Evolutionary conservation across 2,329 filamentous ascomycete genomes (phyloP), one percentile per base, ranked within the genome.

Genomic region (Dactylellina drechsleri): DNA sequence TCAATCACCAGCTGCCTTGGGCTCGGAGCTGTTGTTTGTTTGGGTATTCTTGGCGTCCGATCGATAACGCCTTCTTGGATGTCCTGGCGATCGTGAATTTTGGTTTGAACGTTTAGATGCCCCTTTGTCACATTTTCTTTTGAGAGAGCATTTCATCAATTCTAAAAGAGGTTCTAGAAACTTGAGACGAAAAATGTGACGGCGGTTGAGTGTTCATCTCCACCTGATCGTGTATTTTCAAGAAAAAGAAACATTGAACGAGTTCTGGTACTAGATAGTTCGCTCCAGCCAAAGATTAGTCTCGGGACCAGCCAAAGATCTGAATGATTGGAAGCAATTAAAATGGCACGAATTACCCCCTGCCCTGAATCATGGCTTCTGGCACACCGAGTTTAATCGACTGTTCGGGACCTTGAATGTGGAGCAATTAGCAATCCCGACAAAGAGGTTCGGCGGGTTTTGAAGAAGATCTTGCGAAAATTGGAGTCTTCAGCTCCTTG

Each of bases 321-420:
- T 64, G 13, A 12, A 52, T 66, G 57, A 74, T 74, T 74, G 70
- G 70, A 45, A 64, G 61, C 40, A 74, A 64, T 67, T 66, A 67
- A 59, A 57, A 66, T 54, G 59, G 53, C 49, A 59, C 45, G 20
- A 49, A 16, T 16, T 28, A 62, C 70, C 58, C 70, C 70, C 58
- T 74, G 70, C 26, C 47, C 50, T 26, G 18, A 23, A 28, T 49
- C 31, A 50, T 15, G 58, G 60, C 57, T 49, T 62, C 70, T 67
- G 26, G 61, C 57, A 74, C 70, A 67, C 57, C 15, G 49, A 47
- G 40, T 12, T 18, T 43, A 62, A 66, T 74, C 15, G 70, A 74
- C 56, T 31, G 43, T 54, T 67, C 62, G 61, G 70, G 70, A 20
- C 60, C 50, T 67, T 18, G 49, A 60, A 56, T 23, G 67, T 52